Percentiles rank a stretch among this genome's conserved stretches.
Conservation (phyloP, 805 yeast species). For the Ogataea saltuana region DNA sequence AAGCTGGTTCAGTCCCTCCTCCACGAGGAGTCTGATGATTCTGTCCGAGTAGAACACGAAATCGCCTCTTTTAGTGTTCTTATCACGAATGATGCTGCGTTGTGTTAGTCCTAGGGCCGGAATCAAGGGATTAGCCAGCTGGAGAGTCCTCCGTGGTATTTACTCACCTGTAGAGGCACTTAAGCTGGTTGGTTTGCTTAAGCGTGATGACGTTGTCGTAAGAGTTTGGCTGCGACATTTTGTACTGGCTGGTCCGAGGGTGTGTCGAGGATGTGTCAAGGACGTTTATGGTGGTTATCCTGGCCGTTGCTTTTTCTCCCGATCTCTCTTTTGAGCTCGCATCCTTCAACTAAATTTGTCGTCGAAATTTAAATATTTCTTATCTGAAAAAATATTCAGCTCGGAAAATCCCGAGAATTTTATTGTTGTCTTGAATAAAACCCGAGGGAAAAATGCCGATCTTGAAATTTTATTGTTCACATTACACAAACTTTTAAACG, state of each 20-base stretch:
- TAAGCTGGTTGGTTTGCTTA: conserved; percentile 87
- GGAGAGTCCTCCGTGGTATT: background rate
- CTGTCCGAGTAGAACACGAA: conserved; percentile 95
- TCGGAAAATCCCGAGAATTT: too few relatives aligned
- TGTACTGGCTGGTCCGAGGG: background rate
- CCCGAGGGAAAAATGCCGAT: background rate
- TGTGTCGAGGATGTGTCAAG: background rate
- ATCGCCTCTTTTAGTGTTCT: conserved; percentile 79
- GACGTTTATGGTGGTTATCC: too few relatives aligned
- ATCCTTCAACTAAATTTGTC: too few relatives aligned
- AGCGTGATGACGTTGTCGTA: conserved; percentile 62
- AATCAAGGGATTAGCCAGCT: too few relatives aligned
- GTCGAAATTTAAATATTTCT: background rate
- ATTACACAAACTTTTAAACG: too few relatives aligned
- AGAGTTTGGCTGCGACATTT: conserved; percentile 20
- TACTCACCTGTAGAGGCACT: conserved; percentile 72
- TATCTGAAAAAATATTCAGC: background rate
- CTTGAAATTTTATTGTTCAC: too few relatives aligned
- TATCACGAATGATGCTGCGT: conserved; percentile 81
- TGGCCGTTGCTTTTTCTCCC: too few relatives aligned
- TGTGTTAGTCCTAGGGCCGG: background rate
- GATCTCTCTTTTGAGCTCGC: too few relatives aligned
- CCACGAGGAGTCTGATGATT: conserved; percentile 89
- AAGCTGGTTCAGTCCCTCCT: conserved; percentile 90
- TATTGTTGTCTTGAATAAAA: background rate